Evolutionary conservation across 306 rosid genomes (phyloP), one percentile per base, ranked within the genome.

Genomic region (Chamaecrista fasciculata): DNA sequence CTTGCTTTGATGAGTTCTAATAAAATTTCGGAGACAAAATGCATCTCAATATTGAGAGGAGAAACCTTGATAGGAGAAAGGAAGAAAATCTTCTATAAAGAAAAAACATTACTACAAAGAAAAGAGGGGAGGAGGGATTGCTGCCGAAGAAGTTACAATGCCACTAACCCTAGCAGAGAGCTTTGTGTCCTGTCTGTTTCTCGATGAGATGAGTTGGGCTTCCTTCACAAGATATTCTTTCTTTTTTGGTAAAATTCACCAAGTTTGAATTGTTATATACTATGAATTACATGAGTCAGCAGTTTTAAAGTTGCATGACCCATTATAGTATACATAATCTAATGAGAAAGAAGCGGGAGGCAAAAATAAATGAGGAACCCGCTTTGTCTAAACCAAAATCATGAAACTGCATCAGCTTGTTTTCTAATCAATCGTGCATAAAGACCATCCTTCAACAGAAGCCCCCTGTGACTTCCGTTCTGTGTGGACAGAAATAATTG

Each of bases 401-500:
- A 90, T 40, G 86, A 81, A 76, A 88, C 74, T 9, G 89, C 91
- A 62, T 93, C 98, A 29, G 91, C 90, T 70, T 93, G 98, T 69
- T 83, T 88, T 79, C 94, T 85, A 6, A 73, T 83, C 75, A 90
- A 69, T 76, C 90, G 83, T 11, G 98, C 97, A 70, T 90, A 93
- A 37, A 90, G 21, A 64, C 98, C 97, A 72, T 83, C 95, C 60
- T 81, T 80, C 29, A 72, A 31, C 39, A 94, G 91, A 75, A 94
- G 96, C 72, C 88, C 97, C 67, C 74, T 80, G 81, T 94, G 97
- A 78, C 84, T 90, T 60, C 97, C 99, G 64, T 43, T 70, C 97
- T 91, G 89, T 51, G 36, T 12, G 68, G 48, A 65, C 29, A 77
- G 16, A 55, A 66, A 63, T 19, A 20, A 60, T 40, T 36, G 61